Base-by-base conservation (phyloP, 805 yeast genomes). In the Saccharomycopsis sp. region DNA sequence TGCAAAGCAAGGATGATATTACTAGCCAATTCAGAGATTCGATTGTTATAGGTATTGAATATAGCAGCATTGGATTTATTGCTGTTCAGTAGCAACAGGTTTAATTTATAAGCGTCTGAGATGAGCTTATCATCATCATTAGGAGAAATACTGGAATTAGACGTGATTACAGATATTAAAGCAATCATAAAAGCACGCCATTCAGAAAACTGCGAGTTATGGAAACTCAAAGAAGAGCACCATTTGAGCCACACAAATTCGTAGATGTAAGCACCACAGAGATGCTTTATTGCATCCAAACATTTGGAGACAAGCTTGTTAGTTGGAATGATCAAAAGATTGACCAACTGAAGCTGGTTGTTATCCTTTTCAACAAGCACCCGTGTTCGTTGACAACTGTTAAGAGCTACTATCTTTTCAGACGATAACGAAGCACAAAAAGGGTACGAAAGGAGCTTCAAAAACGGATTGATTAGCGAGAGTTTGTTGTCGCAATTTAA, bases 1-100 rank as follows among this genome's bases (percentile, higher is more conserved):
- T 92, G 97, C 53, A 93, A 70, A 0, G 91, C 81, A 24, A 87
- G 70, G 0, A 84, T 77, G 9, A 89, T 77, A 59, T 81, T 83
- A 0, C 93, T 87, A 0, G 84, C 72, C 64, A 83, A 70, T 34
- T 82, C 82, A n/a, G 75, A 71, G 35, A 84, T 70, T 3, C 78
- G 64, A n/a, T 24, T 53, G 14, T 56, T 44, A 47, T 42, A 58
- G 9, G 20, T 23, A 20, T 19, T 19, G 17, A 25, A 70, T 64
- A 9, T 67, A 69, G 22, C 68, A 69, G 51, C 68, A 67, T 3
- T 70, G 51, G 8, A 68, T 61, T 52, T 62, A 65, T 51, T 68
- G 65, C 3, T 64, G 53, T 8, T 44, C 49, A 44, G 0, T 60
- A 41, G 7, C 56, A 47, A 22, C 64, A 61, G 14, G 53, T 25